phyloP scores from a whole-genome alignment of 441 rosid genomes.

The Sinapis alba region DNA sequence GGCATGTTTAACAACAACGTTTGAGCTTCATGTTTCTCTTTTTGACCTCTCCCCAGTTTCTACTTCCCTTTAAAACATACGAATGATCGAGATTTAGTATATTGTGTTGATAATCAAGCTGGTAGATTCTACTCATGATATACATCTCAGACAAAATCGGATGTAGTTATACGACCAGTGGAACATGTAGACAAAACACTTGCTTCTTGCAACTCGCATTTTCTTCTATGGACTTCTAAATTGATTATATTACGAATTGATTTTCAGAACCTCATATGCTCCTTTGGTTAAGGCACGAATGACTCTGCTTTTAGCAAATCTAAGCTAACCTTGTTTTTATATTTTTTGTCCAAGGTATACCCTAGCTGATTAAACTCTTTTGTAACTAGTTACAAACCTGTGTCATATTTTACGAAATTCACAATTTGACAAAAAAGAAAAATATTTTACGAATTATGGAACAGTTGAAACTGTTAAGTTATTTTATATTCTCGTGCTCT shows the following conservation, averaged over 20 bases:
- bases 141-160: neutral
- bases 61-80: neutral
- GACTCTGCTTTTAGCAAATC: no score
- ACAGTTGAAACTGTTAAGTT: neutral
- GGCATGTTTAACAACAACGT: neutral
- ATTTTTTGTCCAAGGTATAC: no score
- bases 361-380: no score
- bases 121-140: neutral
- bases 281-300: no score
- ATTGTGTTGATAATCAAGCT: neutral
- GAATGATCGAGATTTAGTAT: neutral
- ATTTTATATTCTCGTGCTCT: neutral
- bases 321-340: no score
- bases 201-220: neutral
- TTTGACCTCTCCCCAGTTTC: neutral
- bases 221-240: neutral
- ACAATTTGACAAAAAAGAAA: no score
- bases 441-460: no score
- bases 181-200: neutral
- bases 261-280: no score
- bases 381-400: no score
- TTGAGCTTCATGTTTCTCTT: neutral
- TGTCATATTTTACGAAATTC: no score
- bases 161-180: neutral
- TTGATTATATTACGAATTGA: neutral